Base-by-base conservation (phyloP, 2,329 filamentous ascomycete species). In the Hypomyces perniciosus region DNA sequence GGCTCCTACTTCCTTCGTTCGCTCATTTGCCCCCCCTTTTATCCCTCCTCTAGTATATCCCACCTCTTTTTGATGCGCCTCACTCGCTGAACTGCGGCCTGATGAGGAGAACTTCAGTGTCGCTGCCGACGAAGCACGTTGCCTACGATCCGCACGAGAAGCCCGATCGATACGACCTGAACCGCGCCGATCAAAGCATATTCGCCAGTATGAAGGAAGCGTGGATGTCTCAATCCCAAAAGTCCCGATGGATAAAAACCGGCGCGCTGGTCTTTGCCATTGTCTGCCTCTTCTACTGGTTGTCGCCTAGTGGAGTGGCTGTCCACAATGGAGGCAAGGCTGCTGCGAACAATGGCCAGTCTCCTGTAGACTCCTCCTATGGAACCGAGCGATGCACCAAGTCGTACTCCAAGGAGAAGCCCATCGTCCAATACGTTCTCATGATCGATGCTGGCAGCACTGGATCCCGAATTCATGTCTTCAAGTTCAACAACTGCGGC, bases 401-500 rank as follows among this genome's bases (percentile, higher is more conserved):
- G 66, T 90, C 93, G 39, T 85, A 80, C 72, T 89, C 90, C 61
- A 84, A 87, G 63, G 86, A 90, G 58, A 97, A 96, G 74, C 92
- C 93, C 45, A 82, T 99, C 59, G 85, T 96, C 55, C 93, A 99
- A 68, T 99, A 97, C 74, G 95, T 93, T 55, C 81, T 97, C 64
- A 99, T 99, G 93, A 89, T 99, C 64, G 93, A 99, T 71, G 93
- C 93, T 44, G 93, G 93, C 61, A 97, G 91, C 76, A 97, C 93
- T 49, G 93, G 93, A 54, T 97, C 93, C 54, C 87, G 93, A 61
- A 96, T 99, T 66, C 95, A 99, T 74, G 90, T 97, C 53, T 99
- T 96, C 79, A 88, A 90, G 67, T 99, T 97, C 81, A 97, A 97
- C 78, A 97, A 97, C 75, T 99, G 92, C 73, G 93, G 91, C 9